A percentile compares a stretch with the other conserved stretches of the same genome.
Conservation (phyloP, 371 early-diverging fungal species). For the Coemansia sp. region DNA sequence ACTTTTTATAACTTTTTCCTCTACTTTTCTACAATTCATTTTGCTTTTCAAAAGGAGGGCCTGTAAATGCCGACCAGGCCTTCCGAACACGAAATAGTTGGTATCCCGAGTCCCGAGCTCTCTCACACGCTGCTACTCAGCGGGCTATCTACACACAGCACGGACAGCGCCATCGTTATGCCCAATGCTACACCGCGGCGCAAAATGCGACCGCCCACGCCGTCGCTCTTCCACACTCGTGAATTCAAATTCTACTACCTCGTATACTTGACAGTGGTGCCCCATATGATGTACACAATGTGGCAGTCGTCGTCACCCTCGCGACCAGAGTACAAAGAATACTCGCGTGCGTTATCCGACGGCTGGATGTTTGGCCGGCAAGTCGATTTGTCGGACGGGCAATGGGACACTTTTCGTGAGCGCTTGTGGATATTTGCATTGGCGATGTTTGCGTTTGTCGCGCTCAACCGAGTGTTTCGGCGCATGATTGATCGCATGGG, state of each 20-base stretch:
- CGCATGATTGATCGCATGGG: neutral
- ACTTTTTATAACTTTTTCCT: neutral
- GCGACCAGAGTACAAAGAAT: conserved; percentile 30
- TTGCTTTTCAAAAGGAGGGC: neutral
- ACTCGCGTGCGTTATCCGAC: conserved; percentile 21
- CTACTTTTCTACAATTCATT: neutral
- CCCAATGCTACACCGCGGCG: conserved; percentile 26
- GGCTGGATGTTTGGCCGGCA: conserved; percentile 52
- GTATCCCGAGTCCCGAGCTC: conserved; percentile 2
- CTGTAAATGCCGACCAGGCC: conserved; percentile 7
- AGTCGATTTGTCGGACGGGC: conserved; percentile 81
- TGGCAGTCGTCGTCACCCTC: conserved; percentile 58
- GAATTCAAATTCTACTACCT: conserved; percentile 77
- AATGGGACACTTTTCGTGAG: conserved; percentile 77
- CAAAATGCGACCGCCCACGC: conserved; percentile 25
- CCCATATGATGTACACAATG: conserved; percentile 67
- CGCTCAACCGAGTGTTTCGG: conserved; percentile 25
- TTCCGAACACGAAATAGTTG: neutral
- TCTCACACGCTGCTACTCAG: conserved; percentile 12
- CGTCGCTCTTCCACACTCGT: conserved; percentile 23
- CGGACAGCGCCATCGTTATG: conserved; percentile 12
- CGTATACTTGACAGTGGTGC: conserved; percentile 57
- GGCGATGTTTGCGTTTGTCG: conserved; percentile 53
- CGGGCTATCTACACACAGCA: conserved; percentile 2
- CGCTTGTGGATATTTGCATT: conserved; percentile 64